Evolutionary conservation across 176 grass and related monocot genomes (phyloP).

Genomic region (Areca catechu): DNA sequence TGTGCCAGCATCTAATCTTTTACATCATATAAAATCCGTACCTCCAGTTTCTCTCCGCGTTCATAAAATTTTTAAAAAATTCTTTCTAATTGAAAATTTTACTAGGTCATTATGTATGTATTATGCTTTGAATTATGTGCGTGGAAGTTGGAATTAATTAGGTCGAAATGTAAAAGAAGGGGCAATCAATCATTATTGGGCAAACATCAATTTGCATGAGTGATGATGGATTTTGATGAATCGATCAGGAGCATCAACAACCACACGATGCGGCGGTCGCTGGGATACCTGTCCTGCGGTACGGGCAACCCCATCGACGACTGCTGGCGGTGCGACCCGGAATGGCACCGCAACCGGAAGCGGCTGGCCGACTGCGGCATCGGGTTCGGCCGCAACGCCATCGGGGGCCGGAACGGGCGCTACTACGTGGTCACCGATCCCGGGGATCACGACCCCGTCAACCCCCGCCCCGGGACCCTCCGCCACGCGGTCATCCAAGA

Average conservation of each 20-base stretch:
- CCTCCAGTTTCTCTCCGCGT: too few relatives aligned
- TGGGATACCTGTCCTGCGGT: slow-evolving; percentile 57
- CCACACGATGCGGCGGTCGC: slow-evolving; percentile 42
- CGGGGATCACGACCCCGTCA: slow-evolving; percentile 46
- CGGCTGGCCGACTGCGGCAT: slow-evolving; percentile 65
- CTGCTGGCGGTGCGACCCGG: slow-evolving; percentile 67
- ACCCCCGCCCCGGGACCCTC: slow-evolving; percentile 56
- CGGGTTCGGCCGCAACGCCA: slow-evolving; percentile 72
- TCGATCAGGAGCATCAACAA: slow-evolving; percentile 24
- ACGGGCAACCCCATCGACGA: slow-evolving; percentile 78
- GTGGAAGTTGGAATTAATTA: too few relatives aligned
- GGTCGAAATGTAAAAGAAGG: too few relatives aligned
- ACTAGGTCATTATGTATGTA: too few relatives aligned
- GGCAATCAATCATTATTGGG: too few relatives aligned
- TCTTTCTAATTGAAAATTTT: too few relatives aligned
- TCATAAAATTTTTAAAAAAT: too few relatives aligned
- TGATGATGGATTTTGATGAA: slow-evolving; percentile 2
- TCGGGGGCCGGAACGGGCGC: slow-evolving; percentile 62
- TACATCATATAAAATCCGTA: too few relatives aligned
- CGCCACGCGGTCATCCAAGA: slow-evolving; percentile 66
- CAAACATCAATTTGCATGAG: neutral
- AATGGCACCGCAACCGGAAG: slow-evolving; percentile 69
- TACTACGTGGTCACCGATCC: slow-evolving; percentile 65
- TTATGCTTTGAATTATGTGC: too few relatives aligned
- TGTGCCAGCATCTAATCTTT: too few relatives aligned